Base-by-base conservation (phyloP, 345 rosid species). In the Ceriops tagal region DNA sequence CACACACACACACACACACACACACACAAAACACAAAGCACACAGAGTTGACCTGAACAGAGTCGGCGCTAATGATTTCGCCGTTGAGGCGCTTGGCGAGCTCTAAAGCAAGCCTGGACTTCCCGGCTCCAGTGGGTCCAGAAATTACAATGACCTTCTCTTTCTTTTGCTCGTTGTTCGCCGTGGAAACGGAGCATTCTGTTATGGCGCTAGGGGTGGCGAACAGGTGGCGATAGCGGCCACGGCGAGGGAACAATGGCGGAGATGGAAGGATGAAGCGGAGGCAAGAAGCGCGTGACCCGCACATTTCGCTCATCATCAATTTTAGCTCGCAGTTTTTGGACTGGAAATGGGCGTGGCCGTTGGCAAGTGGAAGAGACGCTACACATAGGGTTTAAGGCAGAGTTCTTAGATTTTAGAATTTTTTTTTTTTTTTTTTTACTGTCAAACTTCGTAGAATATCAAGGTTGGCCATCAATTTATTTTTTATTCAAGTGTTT, bases 61-160 rank as follows among this genome's bases (percentile, higher is more conserved):
- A 93, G 82, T 93, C 97, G 43, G 97, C 98, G 79, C 97, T 93
- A 78, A 91, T 83, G 82, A 93, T 93, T 87, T 93, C 95, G 16
- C 97, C 98, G 68, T 85, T 85, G 67, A 93, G 91, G 27, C 86
- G 90, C 87, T 77, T 91, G 15, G 98, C 97, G 19, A 91, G 97
- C 84, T 89, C 98, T 62, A 93, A 10, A 3, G 98, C 95, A 26
- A 91, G 96, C 24, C 84, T 85, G 79, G 85, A 81, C 85, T 93
- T 93, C 0, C 97, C 98, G 20, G 98, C 76, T 2, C 98, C 96
- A 16, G 97, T 93, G 61, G 97, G 98, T 9, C 96, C 98, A 28
- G 97, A 91, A 31, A 93, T 87, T 63, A 91, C 97, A 35, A 93
- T 79, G 18, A 91, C 88, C 80, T 87, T 91, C 81, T 79, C 80